A percentile compares a stretch with the other conserved stretches of the same genome.
Conservation (phyloP, 306 rosid genomes). For the Chamaecrista fasciculata region DNA sequence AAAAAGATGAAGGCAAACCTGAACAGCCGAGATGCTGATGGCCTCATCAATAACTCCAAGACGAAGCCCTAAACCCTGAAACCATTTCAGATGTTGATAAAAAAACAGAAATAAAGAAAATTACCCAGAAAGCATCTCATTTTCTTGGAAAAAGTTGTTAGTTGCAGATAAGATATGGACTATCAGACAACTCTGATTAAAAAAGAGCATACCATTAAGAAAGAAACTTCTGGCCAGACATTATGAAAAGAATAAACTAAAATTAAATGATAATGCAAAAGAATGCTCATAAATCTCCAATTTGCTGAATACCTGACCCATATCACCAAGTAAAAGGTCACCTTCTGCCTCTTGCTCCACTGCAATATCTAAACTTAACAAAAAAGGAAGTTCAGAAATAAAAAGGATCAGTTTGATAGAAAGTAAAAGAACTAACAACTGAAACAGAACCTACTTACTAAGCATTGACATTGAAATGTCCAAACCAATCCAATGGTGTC, state of each 20-base stretch:
- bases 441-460: conserved; percentile 40
- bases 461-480: no score
- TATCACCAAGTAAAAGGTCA: no score
- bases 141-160: background rate
- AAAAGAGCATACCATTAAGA: conserved; percentile 2
- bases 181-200: background rate
- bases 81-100: conserved; percentile 1
- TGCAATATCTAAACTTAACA: no score
- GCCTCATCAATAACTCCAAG: conserved; percentile 88
- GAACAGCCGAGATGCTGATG: conserved; percentile 91
- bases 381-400: background rate
- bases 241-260: no score
- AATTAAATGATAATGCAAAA: no score
- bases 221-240: background rate
- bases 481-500: no score
- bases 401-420: background rate
- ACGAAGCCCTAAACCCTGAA: conserved; percentile 93
- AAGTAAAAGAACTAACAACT: background rate
- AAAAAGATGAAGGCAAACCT: conserved; percentile 46
- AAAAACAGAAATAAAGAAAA: background rate
- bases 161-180: background rate
- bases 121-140: background rate
- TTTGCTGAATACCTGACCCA: no score
- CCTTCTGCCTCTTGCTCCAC: no score
- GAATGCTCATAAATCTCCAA: no score